phyloP scores from a whole-genome alignment of 108 stramenopile species.

The Cylindrotheca fusiformis region DNA sequence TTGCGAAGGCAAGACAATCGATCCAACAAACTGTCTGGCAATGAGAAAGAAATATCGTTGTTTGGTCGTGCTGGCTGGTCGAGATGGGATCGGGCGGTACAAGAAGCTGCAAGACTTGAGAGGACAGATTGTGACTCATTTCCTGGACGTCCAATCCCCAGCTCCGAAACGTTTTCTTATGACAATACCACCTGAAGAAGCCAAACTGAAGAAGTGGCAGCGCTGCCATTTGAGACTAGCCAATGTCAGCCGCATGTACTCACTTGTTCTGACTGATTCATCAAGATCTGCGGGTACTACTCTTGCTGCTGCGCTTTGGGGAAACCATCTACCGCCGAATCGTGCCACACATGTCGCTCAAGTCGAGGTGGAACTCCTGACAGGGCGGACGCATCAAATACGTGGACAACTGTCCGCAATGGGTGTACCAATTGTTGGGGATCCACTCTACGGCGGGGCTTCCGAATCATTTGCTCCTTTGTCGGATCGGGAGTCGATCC shows the following conservation, averaged over 20 bases:
- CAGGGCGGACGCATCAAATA: constrained; percentile 89
- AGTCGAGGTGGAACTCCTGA: constrained; percentile 67
- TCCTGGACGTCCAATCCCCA: constrained; percentile 4
- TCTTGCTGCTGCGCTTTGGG: not conserved
- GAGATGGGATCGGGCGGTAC: constrained; percentile 14
- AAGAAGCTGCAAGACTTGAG: constrained; percentile 15
- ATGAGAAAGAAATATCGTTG: constrained; percentile 62
- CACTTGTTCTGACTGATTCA: constrained; percentile 26
- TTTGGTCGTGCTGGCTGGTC: constrained; percentile 44
- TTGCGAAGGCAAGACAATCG: not conserved
- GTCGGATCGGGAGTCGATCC: not conserved
- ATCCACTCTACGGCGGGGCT: constrained; percentile 81
- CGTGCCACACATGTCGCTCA: constrained; percentile 50
- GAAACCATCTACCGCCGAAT: not conserved
- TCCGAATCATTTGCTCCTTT: not conserved
- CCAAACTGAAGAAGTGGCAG: constrained; percentile 8
- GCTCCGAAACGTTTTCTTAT: constrained; percentile 20
- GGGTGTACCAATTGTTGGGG: constrained; percentile 83
- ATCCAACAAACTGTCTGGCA: constrained; percentile 23
- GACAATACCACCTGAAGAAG: constrained; percentile 1
- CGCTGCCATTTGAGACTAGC: constrained; percentile 23
- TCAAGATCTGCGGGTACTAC: not conserved
- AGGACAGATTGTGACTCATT: constrained; percentile 30
- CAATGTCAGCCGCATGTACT: constrained; percentile 52
- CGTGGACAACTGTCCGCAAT: constrained; percentile 76